phyloP scores from a whole-genome alignment of 805 yeast genomes.

The Yarrowia bubula region DNA sequence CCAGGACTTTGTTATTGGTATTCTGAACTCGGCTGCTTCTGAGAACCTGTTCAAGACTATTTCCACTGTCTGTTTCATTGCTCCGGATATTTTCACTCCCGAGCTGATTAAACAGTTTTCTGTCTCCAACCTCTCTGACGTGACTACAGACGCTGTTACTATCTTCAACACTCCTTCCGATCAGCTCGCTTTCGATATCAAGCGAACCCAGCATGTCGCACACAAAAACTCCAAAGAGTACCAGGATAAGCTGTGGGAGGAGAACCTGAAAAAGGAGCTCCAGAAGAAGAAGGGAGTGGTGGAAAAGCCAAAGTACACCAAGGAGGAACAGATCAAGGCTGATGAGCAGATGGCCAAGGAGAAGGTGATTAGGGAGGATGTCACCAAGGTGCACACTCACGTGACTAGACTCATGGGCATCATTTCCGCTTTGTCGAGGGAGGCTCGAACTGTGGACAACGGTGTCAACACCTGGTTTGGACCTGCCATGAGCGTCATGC shows the following conservation, averaged over 20 bases:
- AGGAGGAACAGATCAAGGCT: slow-evolving; percentile 69
- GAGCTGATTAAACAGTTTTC: slow-evolving; percentile 46
- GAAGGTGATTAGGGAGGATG: slow-evolving; percentile 49
- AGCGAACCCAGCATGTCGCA: slow-evolving; percentile 43
- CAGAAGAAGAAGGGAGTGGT: slow-evolving; percentile 34
- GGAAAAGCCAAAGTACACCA: slow-evolving; percentile 55
- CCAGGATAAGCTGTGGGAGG: slow-evolving; percentile 88
- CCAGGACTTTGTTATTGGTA: not conserved
- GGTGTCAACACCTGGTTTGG: slow-evolving; percentile 73
- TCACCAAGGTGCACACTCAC: slow-evolving; percentile 43
- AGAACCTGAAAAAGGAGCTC: slow-evolving; percentile 70
- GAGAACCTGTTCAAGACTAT: slow-evolving; percentile 34
- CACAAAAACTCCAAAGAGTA: slow-evolving; percentile 80
- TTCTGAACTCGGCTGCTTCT: not conserved
- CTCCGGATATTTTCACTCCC: slow-evolving; percentile 60
- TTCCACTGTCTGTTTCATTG: slow-evolving; percentile 50
- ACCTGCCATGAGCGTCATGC: slow-evolving; percentile 52
- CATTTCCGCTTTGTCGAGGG: slow-evolving; percentile 52
- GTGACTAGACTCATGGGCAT: slow-evolving; percentile 53
- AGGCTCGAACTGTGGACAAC: slow-evolving; percentile 55
- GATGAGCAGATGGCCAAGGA: slow-evolving; percentile 66
- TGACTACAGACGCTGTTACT: slow-evolving; percentile 41
- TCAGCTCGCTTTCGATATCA: slow-evolving; percentile 60
- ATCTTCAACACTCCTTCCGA: slow-evolving; percentile 75
- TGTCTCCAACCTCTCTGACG: slow-evolving; percentile 43